phyloP scores from a whole-genome alignment of 768 basidiomycete genomes.

The Kondoa malvinella region DNA sequence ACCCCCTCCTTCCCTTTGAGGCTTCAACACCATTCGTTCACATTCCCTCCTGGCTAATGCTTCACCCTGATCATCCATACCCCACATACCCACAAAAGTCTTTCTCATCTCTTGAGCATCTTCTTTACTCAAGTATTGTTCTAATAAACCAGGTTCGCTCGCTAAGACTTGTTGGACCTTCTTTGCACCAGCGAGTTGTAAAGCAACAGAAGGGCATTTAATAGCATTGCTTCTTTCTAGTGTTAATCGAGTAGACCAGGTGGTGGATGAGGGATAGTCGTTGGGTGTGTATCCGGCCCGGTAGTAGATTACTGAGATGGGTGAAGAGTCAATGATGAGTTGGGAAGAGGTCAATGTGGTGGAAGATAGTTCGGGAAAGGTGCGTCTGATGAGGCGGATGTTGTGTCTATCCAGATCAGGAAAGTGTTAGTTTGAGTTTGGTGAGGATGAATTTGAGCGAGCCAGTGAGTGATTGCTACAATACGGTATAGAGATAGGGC shows the following conservation, averaged over 20 bases:
- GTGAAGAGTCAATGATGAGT: constrained; percentile 21
- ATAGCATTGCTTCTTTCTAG: constrained; percentile 70
- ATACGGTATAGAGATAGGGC: neutral
- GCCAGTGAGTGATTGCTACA: too few relatives aligned
- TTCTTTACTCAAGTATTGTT: constrained; percentile 39
- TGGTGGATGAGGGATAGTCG: constrained; percentile 49
- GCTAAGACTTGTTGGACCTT: constrained; percentile 82
- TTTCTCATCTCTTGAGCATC: constrained; percentile 38
- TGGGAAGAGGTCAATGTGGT: constrained; percentile 32
- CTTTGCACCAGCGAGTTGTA: constrained; percentile 92
- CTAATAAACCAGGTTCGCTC: constrained; percentile 48
- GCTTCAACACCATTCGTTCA: constrained; percentile 65
- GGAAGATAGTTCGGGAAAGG: constrained; percentile 48
- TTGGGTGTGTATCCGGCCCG: constrained; percentile 71
- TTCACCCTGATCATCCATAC: constrained; percentile 43
- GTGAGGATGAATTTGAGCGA: neutral
- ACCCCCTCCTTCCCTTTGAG: constrained; percentile 94
- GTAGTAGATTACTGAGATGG: constrained; percentile 80
- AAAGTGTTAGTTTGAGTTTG: neutral
- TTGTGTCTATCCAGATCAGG: constrained; percentile 41
- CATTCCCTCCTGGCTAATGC: constrained; percentile 40
- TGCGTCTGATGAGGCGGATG: constrained; percentile 40
- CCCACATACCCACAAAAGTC: constrained; percentile 83
- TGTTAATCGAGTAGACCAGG: constrained; percentile 56
- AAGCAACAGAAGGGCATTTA: constrained; percentile 76